phyloP scores from a whole-genome alignment of 768 basidiomycete species.

The Boletus pseudopeckii region DNA sequence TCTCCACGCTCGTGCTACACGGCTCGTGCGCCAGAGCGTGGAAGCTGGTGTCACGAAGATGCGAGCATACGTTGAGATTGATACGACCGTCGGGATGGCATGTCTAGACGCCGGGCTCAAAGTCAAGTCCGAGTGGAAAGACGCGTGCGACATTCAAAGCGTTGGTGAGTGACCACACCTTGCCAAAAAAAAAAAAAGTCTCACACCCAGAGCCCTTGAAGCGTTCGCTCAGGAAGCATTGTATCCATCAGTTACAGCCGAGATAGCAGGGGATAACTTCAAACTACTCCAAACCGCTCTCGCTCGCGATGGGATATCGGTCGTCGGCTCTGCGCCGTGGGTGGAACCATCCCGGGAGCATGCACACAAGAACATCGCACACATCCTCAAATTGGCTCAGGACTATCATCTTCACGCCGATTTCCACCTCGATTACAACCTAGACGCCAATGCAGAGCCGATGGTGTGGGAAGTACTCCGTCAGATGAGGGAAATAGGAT shows the following conservation, averaged over 20 bases:
- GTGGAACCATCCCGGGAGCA: conserved; percentile 50
- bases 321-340: conserved; percentile 64
- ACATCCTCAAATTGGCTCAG: conserved; percentile 48
- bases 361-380: conserved; percentile 50
- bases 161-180: conserved; percentile 38
- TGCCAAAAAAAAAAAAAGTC: not conserved
- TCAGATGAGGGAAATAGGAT: conserved; percentile 34
- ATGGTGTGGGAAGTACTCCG: conserved; percentile 55
- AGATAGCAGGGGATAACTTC: conserved; percentile 43
- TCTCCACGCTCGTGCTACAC: conserved; percentile 49
- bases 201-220: conserved; percentile 20
- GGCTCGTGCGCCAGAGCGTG: conserved; percentile 55
- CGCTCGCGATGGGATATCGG: conserved; percentile 39
- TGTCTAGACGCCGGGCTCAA: conserved; percentile 52
- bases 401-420: conserved; percentile 43
- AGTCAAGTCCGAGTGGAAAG: conserved; percentile 43
- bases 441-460: conserved; percentile 47
- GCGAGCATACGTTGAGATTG: conserved; percentile 68
- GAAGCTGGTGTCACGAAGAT: conserved; percentile 61
- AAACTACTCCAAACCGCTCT: conserved; percentile 44
- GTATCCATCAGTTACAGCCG: conserved; percentile 36
- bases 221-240: conserved; percentile 63
- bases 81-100: conserved; percentile 47
- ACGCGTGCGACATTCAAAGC: conserved; percentile 54
- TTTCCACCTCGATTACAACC: conserved; percentile 68